Evolutionary conservation across 2,329 filamentous ascomycete genomes (phyloP).

Genomic region (Zasmidium citrigriseum): DNA sequence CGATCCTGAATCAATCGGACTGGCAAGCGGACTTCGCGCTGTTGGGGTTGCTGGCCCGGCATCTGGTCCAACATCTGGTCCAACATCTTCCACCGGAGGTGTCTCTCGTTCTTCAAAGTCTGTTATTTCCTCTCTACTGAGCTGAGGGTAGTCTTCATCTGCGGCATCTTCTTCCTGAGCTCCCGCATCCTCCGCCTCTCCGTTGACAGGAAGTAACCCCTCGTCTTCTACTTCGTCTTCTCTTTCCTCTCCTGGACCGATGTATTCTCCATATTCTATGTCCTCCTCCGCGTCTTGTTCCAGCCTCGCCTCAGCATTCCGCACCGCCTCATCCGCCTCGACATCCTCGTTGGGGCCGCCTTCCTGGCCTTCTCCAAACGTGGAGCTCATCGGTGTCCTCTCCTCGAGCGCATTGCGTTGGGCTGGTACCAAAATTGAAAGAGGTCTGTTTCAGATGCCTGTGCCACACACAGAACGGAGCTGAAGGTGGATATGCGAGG

Average conservation of each 20-base stretch:
- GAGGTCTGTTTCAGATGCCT: background rate
- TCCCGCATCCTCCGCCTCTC: constrained; percentile 1
- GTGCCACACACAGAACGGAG: background rate
- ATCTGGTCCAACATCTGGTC: constrained; percentile 20
- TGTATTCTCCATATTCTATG: constrained; percentile 18
- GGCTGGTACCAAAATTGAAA: background rate
- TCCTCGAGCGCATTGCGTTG: constrained; percentile 52
- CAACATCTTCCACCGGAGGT: constrained; percentile 6
- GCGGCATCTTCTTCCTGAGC: constrained; percentile 12
- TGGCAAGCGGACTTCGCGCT: constrained; percentile 50
- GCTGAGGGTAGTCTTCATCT: constrained; percentile 27
- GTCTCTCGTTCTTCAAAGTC: background rate
- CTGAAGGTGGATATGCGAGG: background rate
- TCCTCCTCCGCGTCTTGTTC: constrained; percentile 30
- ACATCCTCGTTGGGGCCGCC: constrained; percentile 60
- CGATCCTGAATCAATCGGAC: constrained; percentile 71
- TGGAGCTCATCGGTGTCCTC: constrained; percentile 68
- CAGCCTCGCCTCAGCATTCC: constrained; percentile 26
- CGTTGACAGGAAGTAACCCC: constrained; percentile 11
- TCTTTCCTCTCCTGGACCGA: constrained; percentile 2
- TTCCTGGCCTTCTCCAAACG: constrained; percentile 62
- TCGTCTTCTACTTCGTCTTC: constrained; percentile 18
- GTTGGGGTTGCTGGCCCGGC: constrained; percentile 25
- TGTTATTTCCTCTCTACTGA: constrained; percentile 8
- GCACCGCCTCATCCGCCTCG: constrained; percentile 38